Conservation (phyloP, 2,329 filamentous ascomycete genomes). For the Magnaporthiopsis poae region DNA sequence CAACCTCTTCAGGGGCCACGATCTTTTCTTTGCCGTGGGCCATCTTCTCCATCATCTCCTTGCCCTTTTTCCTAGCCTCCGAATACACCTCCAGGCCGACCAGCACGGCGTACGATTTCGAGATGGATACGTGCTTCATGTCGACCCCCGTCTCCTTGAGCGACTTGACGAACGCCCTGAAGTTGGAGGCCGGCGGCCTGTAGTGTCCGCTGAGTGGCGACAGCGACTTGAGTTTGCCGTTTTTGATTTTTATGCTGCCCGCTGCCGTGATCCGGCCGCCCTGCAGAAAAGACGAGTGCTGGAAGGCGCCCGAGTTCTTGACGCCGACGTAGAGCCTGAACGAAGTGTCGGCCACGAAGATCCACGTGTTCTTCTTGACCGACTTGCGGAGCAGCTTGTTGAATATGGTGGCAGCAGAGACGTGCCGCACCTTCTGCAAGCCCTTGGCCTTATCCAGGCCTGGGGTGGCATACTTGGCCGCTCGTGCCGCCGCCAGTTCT, state of each 20-base stretch:
- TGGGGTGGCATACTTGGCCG: conserved; percentile 55
- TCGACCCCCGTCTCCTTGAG: conserved; percentile 67
- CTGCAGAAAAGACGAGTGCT: conserved; percentile 82
- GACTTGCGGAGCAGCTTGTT: conserved; percentile 70
- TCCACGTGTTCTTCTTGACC: conserved; percentile 83
- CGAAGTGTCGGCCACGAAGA: conserved; percentile 79
- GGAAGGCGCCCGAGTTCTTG: conserved; percentile 79
- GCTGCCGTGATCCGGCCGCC: conserved; percentile 73
- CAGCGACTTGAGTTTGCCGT: conserved; percentile 65
- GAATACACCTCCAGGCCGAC: conserved; percentile 74
- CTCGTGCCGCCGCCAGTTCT: conserved; percentile 48
- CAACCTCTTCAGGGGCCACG: conserved; percentile 50
- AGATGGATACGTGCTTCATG: conserved; percentile 68
- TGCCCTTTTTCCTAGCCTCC: conserved; percentile 56
- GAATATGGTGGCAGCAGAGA: conserved; percentile 61
- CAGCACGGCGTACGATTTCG: conserved; percentile 70
- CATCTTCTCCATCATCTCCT: conserved; percentile 40
- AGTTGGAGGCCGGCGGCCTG: conserved; percentile 71
- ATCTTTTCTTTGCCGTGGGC: conserved; percentile 48
- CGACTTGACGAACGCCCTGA: conserved; percentile 67
- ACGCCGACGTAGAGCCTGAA: conserved; percentile 83
- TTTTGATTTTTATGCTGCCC: conserved; percentile 74
- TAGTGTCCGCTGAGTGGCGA: conserved; percentile 73
- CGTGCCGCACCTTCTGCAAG: conserved; percentile 49
- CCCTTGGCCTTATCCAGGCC: conserved; percentile 53